Evolutionary conservation across 768 basidiomycete species (phyloP).

Genomic region (Tylopilus cervinicoccineus): DNA sequence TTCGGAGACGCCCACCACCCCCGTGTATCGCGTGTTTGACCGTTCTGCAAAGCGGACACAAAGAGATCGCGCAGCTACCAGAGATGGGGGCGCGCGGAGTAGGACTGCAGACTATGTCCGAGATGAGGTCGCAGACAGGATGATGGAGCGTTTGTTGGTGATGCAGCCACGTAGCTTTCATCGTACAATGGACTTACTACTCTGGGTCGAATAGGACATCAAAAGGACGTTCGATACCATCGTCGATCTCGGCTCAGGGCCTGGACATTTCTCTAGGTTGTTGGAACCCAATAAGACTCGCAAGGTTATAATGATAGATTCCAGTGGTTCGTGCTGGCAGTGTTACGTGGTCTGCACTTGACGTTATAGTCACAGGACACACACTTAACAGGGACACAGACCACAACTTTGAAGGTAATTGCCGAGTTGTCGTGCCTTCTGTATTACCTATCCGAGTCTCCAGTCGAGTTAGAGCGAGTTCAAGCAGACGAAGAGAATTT

Average conservation of each 20-base stretch:
- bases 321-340: conserved; percentile 57
- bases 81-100: conserved; percentile 56
- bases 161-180: conserved; percentile 14
- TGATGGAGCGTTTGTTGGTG: conserved; percentile 89
- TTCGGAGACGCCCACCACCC: conserved; percentile 41
- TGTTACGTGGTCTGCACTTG: background rate
- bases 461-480: conserved; percentile 76
- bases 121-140: conserved; percentile 83
- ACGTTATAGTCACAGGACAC: conserved; percentile 42
- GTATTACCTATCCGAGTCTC: conserved; percentile 2
- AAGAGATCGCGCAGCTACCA: conserved; percentile 64
- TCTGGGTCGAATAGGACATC: conserved; percentile 65
- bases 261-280: conserved; percentile 89
- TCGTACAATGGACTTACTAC: conserved; percentile 3
- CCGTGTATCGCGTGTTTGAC: conserved; percentile 81
- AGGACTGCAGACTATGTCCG: conserved; percentile 88
- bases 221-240: conserved; percentile 76
- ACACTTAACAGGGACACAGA: conserved; percentile 75
- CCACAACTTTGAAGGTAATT: conserved; percentile 72
- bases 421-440: background rate
- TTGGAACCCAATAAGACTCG: conserved; percentile 62
- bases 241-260: conserved; percentile 85
- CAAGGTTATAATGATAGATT: conserved; percentile 82
- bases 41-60: conserved; percentile 73
- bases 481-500: conserved; percentile 84